phyloP scores from a whole-genome alignment of 352 stramenopile species.

The Phytophthora ohioensis region DNA sequence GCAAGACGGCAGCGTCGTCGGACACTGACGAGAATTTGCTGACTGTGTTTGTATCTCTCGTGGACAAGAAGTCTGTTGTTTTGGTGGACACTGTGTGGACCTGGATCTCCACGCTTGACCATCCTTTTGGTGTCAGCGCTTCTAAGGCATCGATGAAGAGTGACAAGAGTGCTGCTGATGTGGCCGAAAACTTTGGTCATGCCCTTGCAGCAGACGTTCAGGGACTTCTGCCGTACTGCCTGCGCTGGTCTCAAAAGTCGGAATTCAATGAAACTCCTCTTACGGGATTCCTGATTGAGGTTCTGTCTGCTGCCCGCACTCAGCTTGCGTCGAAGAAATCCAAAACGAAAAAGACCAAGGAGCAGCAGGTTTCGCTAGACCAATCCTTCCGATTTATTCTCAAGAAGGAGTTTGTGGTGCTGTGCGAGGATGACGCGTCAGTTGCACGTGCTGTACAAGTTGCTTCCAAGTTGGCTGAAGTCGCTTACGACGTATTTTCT shows the following conservation, averaged over 20 bases:
- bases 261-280: conserved; percentile 56
- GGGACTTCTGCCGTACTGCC: conserved; percentile 60
- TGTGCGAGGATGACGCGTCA: conserved; percentile 46
- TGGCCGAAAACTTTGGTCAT: conserved; percentile 54
- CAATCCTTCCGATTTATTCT: conserved; percentile 64
- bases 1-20: conserved; percentile 21
- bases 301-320: conserved; percentile 58
- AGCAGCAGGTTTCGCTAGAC: conserved; percentile 52
- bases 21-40: conserved; percentile 69
- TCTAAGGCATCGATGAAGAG: conserved; percentile 14
- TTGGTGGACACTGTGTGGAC: conserved; percentile 48
- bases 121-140: conserved; percentile 55
- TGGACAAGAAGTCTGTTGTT: conserved; percentile 37
- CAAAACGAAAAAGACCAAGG: conserved; percentile 50
- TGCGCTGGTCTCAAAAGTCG: conserved; percentile 66
- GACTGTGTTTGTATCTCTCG: conserved; percentile 66
- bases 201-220: conserved; percentile 50
- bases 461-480: conserved; percentile 61
- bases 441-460: conserved; percentile 40
- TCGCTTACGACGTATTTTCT: conserved; percentile 50
- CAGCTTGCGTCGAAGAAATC: conserved; percentile 41
- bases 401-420: conserved; percentile 69
- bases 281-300: conserved; percentile 67
- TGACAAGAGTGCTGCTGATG: conserved; percentile 28
- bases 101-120: conserved; percentile 60